Conservation (phyloP, 257 asterid genomes). For the Coffea eugenioides region DNA sequence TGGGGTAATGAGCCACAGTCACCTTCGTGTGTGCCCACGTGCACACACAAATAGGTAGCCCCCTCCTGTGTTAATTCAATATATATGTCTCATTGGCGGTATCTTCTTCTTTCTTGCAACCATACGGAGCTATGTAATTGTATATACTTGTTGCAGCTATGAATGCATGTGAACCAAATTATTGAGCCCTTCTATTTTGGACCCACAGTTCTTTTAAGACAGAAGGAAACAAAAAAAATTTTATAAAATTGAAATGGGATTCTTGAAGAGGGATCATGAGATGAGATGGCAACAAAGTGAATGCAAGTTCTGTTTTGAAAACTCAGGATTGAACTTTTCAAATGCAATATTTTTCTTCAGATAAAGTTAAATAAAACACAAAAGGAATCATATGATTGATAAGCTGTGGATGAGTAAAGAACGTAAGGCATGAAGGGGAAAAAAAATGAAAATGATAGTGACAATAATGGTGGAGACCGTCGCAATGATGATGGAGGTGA, state of each 20-base stretch:
- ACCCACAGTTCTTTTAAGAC: constrained; percentile 36
- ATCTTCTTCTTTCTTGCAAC: constrained; percentile 10
- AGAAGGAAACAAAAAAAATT: constrained; percentile 27
- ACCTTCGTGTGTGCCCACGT: constrained; percentile 42
- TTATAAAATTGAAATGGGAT: constrained; percentile 10
- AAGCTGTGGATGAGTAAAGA: background rate
- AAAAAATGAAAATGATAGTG: constrained; percentile 12
- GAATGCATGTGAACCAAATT: constrained; percentile 57
- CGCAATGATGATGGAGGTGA: constrained; percentile 24
- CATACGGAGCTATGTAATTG: constrained; percentile 15
- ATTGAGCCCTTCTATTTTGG: constrained; percentile 38
- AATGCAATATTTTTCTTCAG: background rate
- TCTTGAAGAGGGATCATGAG: constrained; percentile 3
- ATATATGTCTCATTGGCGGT: background rate
- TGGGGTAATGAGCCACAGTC: constrained; percentile 30
- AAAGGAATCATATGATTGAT: constrained; percentile 11
- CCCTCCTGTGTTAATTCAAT: constrained; percentile 17
- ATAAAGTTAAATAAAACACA: constrained; percentile 9
- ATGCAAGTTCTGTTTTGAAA: background rate
- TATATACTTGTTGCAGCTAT: constrained; percentile 22
- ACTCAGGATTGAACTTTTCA: background rate
- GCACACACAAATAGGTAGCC: constrained; percentile 27
- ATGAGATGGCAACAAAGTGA: constrained; percentile 10
- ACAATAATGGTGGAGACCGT: constrained; percentile 18
- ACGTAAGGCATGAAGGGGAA: background rate